These are phyloP conservation scores for Solanum medicagineum DNA, from an alignment of 257 asterid genomes.

Conservation along the genomic window DNA sequence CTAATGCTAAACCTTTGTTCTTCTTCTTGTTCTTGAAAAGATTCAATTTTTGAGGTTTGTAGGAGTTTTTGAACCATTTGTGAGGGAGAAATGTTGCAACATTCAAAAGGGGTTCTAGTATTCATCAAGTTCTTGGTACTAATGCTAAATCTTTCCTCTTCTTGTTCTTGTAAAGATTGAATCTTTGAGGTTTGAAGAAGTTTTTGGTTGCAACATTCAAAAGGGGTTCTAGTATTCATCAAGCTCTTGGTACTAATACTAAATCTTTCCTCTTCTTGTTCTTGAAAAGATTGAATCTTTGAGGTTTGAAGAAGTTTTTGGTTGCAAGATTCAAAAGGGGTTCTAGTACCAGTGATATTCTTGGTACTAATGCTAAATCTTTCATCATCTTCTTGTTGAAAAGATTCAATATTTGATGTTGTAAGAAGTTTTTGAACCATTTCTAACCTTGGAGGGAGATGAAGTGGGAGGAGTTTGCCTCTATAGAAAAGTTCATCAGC, in stretches of 20 bases:
- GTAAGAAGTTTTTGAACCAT: constrained; percentile 41
- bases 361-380: neutral
- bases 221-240: neutral
- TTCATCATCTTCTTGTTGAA: neutral
- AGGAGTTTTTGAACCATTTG: neutral
- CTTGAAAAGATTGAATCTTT: constrained; percentile 1
- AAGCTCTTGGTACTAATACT: neutral
- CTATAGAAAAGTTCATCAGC: constrained; percentile 91
- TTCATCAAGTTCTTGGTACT: neutral
- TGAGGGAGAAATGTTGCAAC: neutral
- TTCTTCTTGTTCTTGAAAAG: constrained; percentile 3
- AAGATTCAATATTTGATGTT: neutral
- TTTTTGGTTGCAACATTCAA: neutral
- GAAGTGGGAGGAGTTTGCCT: constrained; percentile 85
- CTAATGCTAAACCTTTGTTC: neutral
- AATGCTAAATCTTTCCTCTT: neutral
- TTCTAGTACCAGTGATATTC: neutral
- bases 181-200: constrained; percentile 2
- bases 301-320: constrained; percentile 6
- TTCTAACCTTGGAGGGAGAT: constrained; percentile 51
- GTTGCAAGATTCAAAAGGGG: neutral
- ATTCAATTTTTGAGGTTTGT: constrained; percentile 4
- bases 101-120: neutral
- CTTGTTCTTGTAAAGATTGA: neutral
- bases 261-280: neutral